Conservation (phyloP, 2,329 filamentous ascomycete species). For the Pseudopithomyces maydicus region DNA sequence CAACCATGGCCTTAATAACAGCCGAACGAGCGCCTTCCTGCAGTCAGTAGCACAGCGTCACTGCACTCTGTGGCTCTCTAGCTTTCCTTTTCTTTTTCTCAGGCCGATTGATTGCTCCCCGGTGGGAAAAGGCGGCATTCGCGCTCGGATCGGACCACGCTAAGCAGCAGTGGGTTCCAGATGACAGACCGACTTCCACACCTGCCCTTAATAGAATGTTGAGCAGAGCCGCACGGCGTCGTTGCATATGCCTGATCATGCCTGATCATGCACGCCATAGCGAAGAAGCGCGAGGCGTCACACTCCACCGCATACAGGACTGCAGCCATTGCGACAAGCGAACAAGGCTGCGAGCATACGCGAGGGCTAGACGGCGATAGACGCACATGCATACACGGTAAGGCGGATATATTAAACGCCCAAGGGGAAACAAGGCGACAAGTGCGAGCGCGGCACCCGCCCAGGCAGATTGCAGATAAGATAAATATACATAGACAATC, state of each 20-base stretch:
- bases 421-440: conserved; percentile 12
- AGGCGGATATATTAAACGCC: conserved; percentile 28
- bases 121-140: neutral
- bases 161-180: neutral
- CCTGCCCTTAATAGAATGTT: conserved; percentile 9
- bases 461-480: neutral
- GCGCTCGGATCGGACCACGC: neutral
- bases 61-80: neutral
- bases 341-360: conserved; percentile 13
- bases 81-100: neutral
- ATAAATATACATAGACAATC: conserved; percentile 11
- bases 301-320: conserved; percentile 4
- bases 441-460: conserved; percentile 5
- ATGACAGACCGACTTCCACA: neutral
- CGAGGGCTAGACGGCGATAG: conserved; percentile 23
- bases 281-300: conserved; percentile 16
- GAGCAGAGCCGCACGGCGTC: conserved; percentile 36
- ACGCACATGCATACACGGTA: conserved; percentile 24
- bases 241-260: conserved; percentile 34
- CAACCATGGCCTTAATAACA: conserved; percentile 9
- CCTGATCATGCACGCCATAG: conserved; percentile 29
- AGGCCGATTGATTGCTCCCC: neutral
- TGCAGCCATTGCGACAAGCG: conserved; percentile 15
- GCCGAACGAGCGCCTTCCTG: neutral
- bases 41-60: conserved; percentile 1